Base-by-base conservation (phyloP, 148 eudicot species). In the Suaeda aralocaspica region DNA sequence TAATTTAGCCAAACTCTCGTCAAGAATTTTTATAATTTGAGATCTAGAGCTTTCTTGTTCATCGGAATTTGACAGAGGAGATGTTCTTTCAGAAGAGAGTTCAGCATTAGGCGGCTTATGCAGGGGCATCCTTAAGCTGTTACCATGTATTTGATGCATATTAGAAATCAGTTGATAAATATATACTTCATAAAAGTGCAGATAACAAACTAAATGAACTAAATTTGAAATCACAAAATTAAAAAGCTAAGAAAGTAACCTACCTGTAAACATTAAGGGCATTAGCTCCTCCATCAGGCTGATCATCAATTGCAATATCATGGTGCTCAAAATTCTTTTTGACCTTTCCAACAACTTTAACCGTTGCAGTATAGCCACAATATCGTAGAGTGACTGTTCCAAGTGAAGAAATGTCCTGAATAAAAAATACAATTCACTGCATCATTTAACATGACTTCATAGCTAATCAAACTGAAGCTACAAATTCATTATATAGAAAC, bases 241-340 rank as follows among this genome's bases (percentile, higher is more conserved):
- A 28, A 31, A 28, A 49, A 44, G 34, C 41, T 24, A 33, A 31
- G 36, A 56, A 45, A 33, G 10, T 25, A 25, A 95, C 99, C 96
- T 95, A 95, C 99, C 96, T 95, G 82, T 87, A 91, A 78, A 91
- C 79, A 73, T 95, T 95, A 58, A 95, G 96, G 57, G 97, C 85
- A 77, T 89, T 95, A 72, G 92, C 90, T 69, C 99, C 99, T 70
- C 99, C 97, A 56, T 95, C 97, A 49, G 85, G 90, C 74, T 91
- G 99, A 77, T 95, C 97, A 82, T 89, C 92, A 71, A 95, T 78
- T 64, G 79, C 80, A 60, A 95, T 81, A 74, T 91, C 92, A 74
- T 74, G 83, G 69, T 73, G 55, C 31, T 69, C 79, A 71, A 55
- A 62, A 70, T 82, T 83, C 78, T 79, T 85, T 73, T 79, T 87